These are phyloP conservation scores for Exobasidium cylindrosporum DNA, from an alignment of 1,284 basidiomycete species.

Conservation along the genomic window DNA sequence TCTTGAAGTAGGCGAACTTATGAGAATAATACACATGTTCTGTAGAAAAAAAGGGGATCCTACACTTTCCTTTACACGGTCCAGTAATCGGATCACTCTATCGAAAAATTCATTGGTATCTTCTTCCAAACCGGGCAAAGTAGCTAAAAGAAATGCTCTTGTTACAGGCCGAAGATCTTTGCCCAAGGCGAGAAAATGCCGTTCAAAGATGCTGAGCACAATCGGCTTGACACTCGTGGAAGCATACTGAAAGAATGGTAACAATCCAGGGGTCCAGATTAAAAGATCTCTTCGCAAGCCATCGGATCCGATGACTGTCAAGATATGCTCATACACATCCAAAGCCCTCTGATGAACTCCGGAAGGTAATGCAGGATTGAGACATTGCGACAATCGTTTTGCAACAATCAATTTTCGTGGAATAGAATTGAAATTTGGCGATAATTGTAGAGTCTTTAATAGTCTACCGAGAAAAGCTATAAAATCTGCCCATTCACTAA, in stretches of 20 bases:
- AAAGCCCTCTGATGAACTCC: constrained; percentile 94
- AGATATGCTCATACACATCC: constrained; percentile 89
- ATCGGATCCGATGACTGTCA: constrained; percentile 81
- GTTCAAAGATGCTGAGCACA: constrained; percentile 42
- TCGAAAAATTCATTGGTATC: constrained; percentile 96
- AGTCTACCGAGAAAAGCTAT: constrained; percentile 94
- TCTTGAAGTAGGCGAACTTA: constrained; percentile 81
- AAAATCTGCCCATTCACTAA: constrained; percentile 99
- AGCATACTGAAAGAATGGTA: constrained; percentile 98
- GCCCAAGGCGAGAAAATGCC: constrained; percentile 76
- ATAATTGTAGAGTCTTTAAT: constrained; percentile 82
- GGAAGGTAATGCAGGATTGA: constrained; percentile 92
- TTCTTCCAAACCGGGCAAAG: constrained; percentile 78
- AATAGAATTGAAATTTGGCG: constrained; percentile 89
- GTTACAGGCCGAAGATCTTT: constrained; percentile 78
- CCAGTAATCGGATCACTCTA: constrained; percentile 78
- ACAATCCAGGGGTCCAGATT: constrained; percentile 91
- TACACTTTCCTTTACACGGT: constrained; percentile 71
- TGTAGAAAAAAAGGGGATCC: constrained; percentile 82
- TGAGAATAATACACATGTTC: constrained; percentile 87
- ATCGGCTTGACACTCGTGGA: constrained; percentile 67
- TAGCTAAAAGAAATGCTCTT: constrained; percentile 86
- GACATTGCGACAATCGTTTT: constrained; percentile 90
- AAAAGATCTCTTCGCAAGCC: constrained; percentile 82
- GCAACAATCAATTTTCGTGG: constrained; percentile 90